Evolutionary conservation across 768 basidiomycete genomes (phyloP).

Genomic region (Boletus sp.): DNA sequence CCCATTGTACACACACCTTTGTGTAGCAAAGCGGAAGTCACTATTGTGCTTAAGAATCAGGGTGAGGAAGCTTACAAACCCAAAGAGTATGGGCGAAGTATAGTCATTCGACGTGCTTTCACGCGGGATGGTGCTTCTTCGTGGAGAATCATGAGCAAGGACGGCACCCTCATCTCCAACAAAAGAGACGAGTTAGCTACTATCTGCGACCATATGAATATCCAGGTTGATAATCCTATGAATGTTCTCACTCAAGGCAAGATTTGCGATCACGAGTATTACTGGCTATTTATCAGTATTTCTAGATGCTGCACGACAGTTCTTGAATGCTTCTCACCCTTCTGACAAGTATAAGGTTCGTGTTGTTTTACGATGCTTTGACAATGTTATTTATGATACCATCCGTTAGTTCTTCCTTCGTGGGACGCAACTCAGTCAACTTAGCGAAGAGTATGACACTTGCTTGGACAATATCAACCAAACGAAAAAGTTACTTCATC

Average conservation of each 20-base stretch:
- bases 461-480: slow-evolving; percentile 71
- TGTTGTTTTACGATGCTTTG: background rate
- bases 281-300: background rate
- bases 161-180: slow-evolving; percentile 63
- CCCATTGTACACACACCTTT: slow-evolving; percentile 38
- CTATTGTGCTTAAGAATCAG: slow-evolving; percentile 81
- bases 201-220: slow-evolving; percentile 94
- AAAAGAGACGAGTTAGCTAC: slow-evolving; percentile 83
- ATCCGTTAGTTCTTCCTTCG: slow-evolving; percentile 80
- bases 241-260: slow-evolving; percentile 87
- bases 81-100: slow-evolving; percentile 82
- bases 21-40: slow-evolving; percentile 56
- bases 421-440: slow-evolving; percentile 88
- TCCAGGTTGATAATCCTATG: slow-evolving; percentile 96
- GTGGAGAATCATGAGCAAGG: slow-evolving; percentile 81
- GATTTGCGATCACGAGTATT: background rate
- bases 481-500: slow-evolving; percentile 60
- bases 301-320: slow-evolving; percentile 51
- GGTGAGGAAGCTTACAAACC: slow-evolving; percentile 88
- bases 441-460: slow-evolving; percentile 81
- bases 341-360: slow-evolving; percentile 86
- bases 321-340: slow-evolving; percentile 79
- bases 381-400: slow-evolving; percentile 1
- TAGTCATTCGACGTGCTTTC: slow-evolving; percentile 81
- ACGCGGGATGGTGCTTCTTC: slow-evolving; percentile 68